Base-by-base conservation (phyloP, 176 grass and related monocot species). In the Raddia guianensis region DNA sequence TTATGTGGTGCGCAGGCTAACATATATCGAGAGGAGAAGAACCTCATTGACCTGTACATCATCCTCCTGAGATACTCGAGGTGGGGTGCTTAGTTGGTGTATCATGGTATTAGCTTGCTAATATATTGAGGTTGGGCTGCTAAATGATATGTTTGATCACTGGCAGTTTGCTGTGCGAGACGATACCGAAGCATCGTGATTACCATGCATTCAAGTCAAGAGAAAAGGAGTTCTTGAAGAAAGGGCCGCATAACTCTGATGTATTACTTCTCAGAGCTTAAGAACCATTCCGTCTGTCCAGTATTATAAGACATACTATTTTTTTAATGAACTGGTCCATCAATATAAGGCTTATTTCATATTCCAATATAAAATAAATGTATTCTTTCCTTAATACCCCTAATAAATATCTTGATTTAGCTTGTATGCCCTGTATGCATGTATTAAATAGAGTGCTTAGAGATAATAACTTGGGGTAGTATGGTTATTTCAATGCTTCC, bases 1-100 rank as follows among this genome's bases (percentile, higher is more conserved):
- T 87, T 49, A 49, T 84, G 79, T 83, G 59, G 42, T 66, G 60
- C 53, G 50, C 90, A 98, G 95, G 95, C 95, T 20, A 83, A 80
- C 43, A 89, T 92, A 68, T 91, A 98, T 51, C 86, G 95, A 33
- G 92, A 94, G 47, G 95, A 98, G 79, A 98, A 91, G 66, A 98
- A 94, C 79, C 66, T 98, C 33, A 49, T 94, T 47, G 95, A 98
- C 80, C 75, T 98, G 14, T 98, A 98, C 63, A 94, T 92, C 37
- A 87, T 98, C 52, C 95, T 98, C 51, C 73, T 98, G 51, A 92
- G 95, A 87, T 98, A 88, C 84, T 87, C 95, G 6, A 98, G 95
- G 95, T 89, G 42, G 50, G 53, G 15, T 88, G 54, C 40, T 8
- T 58, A 47, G 9, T 71, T 76, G 42, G 59, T 73, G 35, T 78